Evolutionary conservation across 2,329 filamentous ascomycete genomes (phyloP), one percentile per base, ranked within the genome.

Genomic region (Fusarium nelsonii): DNA sequence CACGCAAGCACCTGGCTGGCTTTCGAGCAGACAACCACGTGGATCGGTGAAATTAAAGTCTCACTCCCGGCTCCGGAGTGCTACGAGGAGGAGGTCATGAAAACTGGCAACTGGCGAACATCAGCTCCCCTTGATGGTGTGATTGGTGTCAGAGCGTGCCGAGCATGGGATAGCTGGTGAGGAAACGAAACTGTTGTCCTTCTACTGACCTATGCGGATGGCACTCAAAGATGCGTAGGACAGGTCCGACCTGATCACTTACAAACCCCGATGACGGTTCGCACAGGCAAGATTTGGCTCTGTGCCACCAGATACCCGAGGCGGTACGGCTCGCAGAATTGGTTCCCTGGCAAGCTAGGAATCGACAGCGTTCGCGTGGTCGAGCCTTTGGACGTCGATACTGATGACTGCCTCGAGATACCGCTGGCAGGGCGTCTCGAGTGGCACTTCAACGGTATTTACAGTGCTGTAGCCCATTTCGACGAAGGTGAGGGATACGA

Each of bases 291-390:
- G 1, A 32, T 51, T 14, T 59, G 54, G 58, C 16, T 59, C 20
- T 18, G 36, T 3, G 7, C 10, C 18, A 7, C 34, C 15, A 37
- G 16, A 10, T 2, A 3, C 8, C 1, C 6, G 16, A n/a, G 4
- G n/a, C 1, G 16, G 3, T 10, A 7, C 33, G 14, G 14, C 15
- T 4, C 33, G 2, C 7, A 15, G 5, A 8, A 10, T 41, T 43
- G 26, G 16, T 9, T n/a, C 8, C 49, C 41, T 16, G 8, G 32
- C 15, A 0, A 36, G 8, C 1, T 3, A 0, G 6, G 0, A 0
- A n/a, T 10, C 6, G 2, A 6, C 6, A 2, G 0, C 2, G 10
- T 58, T 7, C 2, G 2, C 3, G 2, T 54, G 8, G 49, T n/a
- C 1, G 15, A 54, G 4, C 54, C 54, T 1, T 1, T 2, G 0